A percentile compares a stretch with the other conserved stretches of the same genome.
These are phyloP conservation scores for Cytospora schulzeri DNA, from an alignment of 2,329 filamentous ascomycete species.

Conservation along the genomic window DNA sequence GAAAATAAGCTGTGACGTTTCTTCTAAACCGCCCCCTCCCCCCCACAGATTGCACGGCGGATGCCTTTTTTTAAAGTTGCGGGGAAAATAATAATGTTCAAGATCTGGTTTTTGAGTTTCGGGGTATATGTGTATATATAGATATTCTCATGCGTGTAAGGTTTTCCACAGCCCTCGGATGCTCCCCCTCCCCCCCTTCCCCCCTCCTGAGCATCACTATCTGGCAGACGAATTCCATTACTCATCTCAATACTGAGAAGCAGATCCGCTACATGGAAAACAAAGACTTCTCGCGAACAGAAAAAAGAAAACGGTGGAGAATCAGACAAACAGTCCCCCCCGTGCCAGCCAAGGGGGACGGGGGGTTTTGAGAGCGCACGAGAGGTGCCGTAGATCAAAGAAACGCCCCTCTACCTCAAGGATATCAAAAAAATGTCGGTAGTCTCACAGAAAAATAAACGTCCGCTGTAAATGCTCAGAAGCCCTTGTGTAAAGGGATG, in stretches of 20 bases:
- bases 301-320: neutral
- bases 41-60: no score
- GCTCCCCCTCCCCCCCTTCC: neutral
- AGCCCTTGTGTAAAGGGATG: conserved; percentile 7
- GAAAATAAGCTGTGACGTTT: neutral
- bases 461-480: conserved; percentile 24
- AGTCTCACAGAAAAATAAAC: conserved; percentile 3
- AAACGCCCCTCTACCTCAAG: conserved; percentile 16
- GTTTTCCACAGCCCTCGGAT: neutral
- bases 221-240: neutral
- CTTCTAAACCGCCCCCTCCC: neutral
- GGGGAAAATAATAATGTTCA: neutral
- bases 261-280: neutral
- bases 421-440: conserved; percentile 19
- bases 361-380: neutral
- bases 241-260: neutral
- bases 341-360: neutral
- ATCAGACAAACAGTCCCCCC: neutral
- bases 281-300: conserved; percentile 1
- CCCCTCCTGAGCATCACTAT: neutral
- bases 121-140: neutral
- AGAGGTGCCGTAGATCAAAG: neutral
- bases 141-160: neutral
- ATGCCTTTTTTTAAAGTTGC: neutral
- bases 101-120: neutral